A percentile compares a stretch with the other conserved stretches of the same genome.
phyloP scores from a whole-genome alignment of 352 stramenopile species.

The Globisporangium perplexum region DNA sequence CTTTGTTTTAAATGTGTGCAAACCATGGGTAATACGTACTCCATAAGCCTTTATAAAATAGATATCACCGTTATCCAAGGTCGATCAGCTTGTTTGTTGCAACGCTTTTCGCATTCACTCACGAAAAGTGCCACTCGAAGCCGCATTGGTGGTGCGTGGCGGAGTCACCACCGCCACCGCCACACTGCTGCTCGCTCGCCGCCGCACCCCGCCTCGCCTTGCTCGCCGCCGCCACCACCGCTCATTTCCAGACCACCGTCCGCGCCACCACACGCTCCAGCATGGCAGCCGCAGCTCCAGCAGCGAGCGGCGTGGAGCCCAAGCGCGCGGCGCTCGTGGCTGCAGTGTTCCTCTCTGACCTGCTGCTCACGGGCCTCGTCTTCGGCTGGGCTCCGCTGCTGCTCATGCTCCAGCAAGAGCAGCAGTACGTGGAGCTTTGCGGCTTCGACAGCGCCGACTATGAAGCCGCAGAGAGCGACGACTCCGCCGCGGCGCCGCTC shows the following conservation, averaged over 20 bases:
- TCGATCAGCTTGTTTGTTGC: not conserved
- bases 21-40: too few species aligned
- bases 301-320: constrained; percentile 16
- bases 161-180: not conserved
- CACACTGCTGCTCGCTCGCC: too few species aligned
- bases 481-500: constrained; percentile 2
- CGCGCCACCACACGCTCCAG: too few species aligned
- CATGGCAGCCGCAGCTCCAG: too few species aligned
- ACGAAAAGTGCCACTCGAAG: too few species aligned
- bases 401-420: constrained; percentile 76
- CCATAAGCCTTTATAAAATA: not conserved
- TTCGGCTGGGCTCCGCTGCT: constrained; percentile 86
- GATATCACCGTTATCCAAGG: not conserved
- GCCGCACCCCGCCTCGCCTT: too few species aligned
- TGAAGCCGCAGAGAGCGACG: constrained; percentile 5
- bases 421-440: constrained; percentile 78
- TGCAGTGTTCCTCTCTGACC: constrained; percentile 61
- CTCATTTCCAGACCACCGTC: too few species aligned
- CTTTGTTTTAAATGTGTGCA: too few species aligned
- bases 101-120: constrained; percentile 6
- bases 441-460: constrained; percentile 16
- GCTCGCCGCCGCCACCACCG: too few species aligned
- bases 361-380: constrained; percentile 82
- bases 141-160: constrained; percentile 6
- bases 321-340: constrained; percentile 61